Percentiles rank a stretch among this genome's conserved stretches.
Conservation (phyloP, 2,329 filamentous ascomycete species). For the Biscogniauxia marginata region DNA sequence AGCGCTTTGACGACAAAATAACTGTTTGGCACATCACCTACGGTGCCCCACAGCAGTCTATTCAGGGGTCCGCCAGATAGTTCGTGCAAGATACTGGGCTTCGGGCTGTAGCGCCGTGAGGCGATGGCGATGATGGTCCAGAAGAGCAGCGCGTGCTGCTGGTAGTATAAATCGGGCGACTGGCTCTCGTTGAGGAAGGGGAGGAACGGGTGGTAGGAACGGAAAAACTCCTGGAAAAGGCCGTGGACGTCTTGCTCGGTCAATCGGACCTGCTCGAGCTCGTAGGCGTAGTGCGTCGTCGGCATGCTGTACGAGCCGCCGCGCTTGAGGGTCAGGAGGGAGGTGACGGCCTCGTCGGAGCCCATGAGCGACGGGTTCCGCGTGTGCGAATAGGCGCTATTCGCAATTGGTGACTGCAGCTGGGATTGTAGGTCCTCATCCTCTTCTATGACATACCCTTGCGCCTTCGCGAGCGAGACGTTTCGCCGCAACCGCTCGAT, state of each 20-base stretch:
- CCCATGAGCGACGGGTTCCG: constrained; percentile 64
- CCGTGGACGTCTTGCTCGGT: constrained; percentile 61
- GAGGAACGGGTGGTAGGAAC: constrained; percentile 73
- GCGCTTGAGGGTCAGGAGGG: constrained; percentile 64
- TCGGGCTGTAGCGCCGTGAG: constrained; percentile 65
- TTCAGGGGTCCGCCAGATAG: constrained; percentile 66
- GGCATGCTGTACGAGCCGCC: constrained; percentile 61
- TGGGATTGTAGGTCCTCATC: constrained; percentile 55
- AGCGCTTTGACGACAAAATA: constrained; percentile 81
- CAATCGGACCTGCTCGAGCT: constrained; percentile 62
- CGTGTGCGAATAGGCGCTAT: constrained; percentile 57
- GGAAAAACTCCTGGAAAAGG: constrained; percentile 74
- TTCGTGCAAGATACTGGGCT: constrained; percentile 63
- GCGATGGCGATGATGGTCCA: constrained; percentile 80
- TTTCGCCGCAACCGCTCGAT: constrained; percentile 67
- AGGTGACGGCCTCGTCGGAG: constrained; percentile 67
- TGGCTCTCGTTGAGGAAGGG: constrained; percentile 69
- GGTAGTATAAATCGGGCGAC: constrained; percentile 70
- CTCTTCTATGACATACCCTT: constrained; percentile 55
- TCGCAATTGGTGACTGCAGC: constrained; percentile 58
- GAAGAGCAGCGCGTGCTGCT: constrained; percentile 78
- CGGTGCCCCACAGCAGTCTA: constrained; percentile 72
- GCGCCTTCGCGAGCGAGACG: constrained; percentile 57
- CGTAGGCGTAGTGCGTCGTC: constrained; percentile 54
- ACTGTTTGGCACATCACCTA: constrained; percentile 73